Percentiles rank a stretch among this genome's conserved stretches.
Conservation (phyloP, 2,329 filamentous ascomycete genomes). For the Talaromyces piceae region DNA sequence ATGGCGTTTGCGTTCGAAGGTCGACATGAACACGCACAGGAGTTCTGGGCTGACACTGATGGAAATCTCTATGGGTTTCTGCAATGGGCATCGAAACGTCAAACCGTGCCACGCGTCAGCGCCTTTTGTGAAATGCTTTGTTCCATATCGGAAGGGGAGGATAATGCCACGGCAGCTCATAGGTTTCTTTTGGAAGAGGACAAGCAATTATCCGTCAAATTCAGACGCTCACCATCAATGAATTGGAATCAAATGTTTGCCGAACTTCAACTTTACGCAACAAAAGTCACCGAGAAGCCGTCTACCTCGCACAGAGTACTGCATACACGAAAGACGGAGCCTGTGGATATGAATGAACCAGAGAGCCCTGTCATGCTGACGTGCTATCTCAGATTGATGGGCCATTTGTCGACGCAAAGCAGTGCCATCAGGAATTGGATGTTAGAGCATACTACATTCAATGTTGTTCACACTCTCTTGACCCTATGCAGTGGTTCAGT, state of each 20-base stretch:
- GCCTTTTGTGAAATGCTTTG: conserved; percentile 96
- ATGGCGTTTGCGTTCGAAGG: conserved; percentile 88
- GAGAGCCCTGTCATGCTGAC: conserved; percentile 97
- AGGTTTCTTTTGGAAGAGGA: conserved; percentile 85
- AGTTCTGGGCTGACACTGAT: conserved; percentile 88
- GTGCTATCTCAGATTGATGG: conserved; percentile 81
- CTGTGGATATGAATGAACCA: conserved; percentile 71
- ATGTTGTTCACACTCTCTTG: conserved; percentile 66
- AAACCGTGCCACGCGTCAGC: conserved; percentile 90
- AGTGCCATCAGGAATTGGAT: conserved; percentile 65
- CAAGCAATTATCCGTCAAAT: conserved; percentile 63
- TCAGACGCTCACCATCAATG: conserved; percentile 74
- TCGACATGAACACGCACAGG: conserved; percentile 72
- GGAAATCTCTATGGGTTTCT: conserved; percentile 91
- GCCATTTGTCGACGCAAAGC: conserved; percentile 72
- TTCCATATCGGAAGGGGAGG: conserved; percentile 73
- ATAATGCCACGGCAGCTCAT: conserved; percentile 78
- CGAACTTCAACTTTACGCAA: conserved; percentile 77
- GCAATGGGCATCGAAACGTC: conserved; percentile 91
- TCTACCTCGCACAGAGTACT: conserved; percentile 48
- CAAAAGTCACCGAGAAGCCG: conserved; percentile 67
- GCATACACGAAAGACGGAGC: conserved; percentile 53
- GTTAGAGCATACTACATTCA: conserved; percentile 58
- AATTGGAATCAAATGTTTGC: conserved; percentile 91
- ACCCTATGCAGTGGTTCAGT: conserved; percentile 71